Conservation (phyloP, 345 rosid genomes). For the Triadica sebifera region DNA sequence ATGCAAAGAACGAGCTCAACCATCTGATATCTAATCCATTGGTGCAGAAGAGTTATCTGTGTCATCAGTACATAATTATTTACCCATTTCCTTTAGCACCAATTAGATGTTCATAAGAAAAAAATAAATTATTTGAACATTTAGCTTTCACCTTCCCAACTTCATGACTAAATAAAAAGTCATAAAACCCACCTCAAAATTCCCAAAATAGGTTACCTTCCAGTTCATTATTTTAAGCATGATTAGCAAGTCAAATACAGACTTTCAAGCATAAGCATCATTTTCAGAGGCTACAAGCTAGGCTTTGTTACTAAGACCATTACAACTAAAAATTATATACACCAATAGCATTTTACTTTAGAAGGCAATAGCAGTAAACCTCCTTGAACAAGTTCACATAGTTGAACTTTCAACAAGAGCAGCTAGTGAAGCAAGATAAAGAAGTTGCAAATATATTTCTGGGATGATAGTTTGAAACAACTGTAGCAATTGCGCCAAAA, state of each 20-base stretch:
- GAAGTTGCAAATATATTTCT: neutral
- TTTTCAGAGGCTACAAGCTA: neutral
- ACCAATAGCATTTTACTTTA: neutral
- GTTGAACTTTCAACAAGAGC: neutral
- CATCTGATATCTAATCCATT: neutral
- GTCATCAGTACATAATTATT: neutral
- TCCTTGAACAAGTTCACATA: neutral
- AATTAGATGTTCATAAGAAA: neutral
- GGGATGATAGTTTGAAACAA: neutral
- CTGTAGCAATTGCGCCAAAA: neutral
- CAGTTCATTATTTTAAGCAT: neutral
- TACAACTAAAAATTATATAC: neutral
- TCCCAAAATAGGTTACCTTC: neutral
- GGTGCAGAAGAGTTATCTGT: neutral
- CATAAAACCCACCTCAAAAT: neutral
- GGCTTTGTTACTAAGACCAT: neutral
- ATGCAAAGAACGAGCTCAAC: neutral
- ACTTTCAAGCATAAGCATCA: neutral
- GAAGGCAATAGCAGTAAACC: neutral
- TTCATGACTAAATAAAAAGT: neutral
- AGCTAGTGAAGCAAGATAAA: neutral
- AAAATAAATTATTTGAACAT: neutral
- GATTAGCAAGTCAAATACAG: neutral
- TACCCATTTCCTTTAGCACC: neutral
- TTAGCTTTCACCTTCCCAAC: neutral